Evolutionary conservation across 1,284 basidiomycete species (phyloP).

Genomic region (Rhizopogon hawkerae): DNA sequence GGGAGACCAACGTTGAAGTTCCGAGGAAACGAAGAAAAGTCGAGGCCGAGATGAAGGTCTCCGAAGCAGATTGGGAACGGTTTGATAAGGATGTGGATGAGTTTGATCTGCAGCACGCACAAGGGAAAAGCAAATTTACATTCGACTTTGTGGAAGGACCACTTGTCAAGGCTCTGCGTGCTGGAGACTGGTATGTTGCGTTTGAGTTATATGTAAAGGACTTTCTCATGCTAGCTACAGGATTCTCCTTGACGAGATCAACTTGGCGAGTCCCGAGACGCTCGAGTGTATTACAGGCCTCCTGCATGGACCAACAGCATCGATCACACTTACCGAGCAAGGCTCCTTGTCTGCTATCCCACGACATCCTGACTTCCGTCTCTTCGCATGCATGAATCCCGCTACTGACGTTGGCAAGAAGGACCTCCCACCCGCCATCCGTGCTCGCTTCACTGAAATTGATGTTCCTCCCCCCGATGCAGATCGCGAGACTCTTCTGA

Average conservation of each 20-base stretch:
- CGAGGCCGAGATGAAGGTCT: conserved; percentile 38
- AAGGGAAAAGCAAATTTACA: conserved; percentile 79
- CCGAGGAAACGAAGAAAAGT: conserved; percentile 74
- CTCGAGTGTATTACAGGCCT: conserved; percentile 88
- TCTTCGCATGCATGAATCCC: conserved; percentile 99
- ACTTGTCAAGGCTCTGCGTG: conserved; percentile 82
- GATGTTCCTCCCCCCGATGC: conserved; percentile 91
- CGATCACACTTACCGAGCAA: conserved; percentile 90
- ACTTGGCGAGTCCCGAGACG: conserved; percentile 90
- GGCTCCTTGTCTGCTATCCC: conserved; percentile 87
- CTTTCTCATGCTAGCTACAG: conserved; percentile 30
- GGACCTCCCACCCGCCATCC: conserved; percentile 86
- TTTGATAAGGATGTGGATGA: conserved; percentile 69
- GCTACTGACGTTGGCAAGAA: conserved; percentile 99
- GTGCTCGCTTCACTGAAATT: conserved; percentile 91
- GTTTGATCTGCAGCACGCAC: conserved; percentile 83
- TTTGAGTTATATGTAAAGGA: conserved; percentile 6
- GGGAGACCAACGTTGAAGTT: conserved; percentile 31
- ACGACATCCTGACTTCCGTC: conserved; percentile 90
- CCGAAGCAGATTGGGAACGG: conserved; percentile 58
- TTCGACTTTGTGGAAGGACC: conserved; percentile 97
- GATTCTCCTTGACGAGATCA: conserved; percentile 95
- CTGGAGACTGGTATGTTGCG: conserved; percentile 75
- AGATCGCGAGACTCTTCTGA: conserved; percentile 84
- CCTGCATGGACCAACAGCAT: conserved; percentile 78